A percentile compares a stretch with the other conserved stretches of the same genome.
These are phyloP conservation scores for Sporormia fimetaria DNA, from an alignment of 495 filamentous ascomycete species.

Conservation along the genomic window DNA sequence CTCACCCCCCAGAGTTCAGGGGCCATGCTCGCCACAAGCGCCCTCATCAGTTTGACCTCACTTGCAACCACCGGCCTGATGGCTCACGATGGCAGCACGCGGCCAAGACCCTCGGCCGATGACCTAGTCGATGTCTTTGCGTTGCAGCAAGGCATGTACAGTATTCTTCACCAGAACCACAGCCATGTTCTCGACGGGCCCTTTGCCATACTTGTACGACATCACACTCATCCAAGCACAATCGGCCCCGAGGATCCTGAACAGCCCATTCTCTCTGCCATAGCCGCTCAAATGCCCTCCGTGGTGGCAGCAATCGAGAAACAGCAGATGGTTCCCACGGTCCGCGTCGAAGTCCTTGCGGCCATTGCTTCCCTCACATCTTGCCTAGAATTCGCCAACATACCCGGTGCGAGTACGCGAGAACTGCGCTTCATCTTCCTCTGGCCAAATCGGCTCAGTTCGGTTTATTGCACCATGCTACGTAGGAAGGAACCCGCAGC, in stretches of 20 bases:
- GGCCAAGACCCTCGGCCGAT: slow-evolving; percentile 5
- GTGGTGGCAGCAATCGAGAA: slow-evolving; percentile 1
- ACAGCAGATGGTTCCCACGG: not conserved
- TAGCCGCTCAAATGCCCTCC: not conserved
- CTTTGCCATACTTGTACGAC: slow-evolving; percentile 1
- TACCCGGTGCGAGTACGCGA: slow-evolving; percentile 2
- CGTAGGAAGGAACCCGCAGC: slow-evolving; percentile 11
- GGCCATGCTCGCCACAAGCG: slow-evolving; percentile 12
- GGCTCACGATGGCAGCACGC: not conserved
- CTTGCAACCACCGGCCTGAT: slow-evolving; percentile 7
- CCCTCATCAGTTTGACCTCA: slow-evolving; percentile 11
- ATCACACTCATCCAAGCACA: too few species aligned
- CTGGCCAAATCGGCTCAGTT: slow-evolving; percentile 11
- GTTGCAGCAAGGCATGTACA: slow-evolving; percentile 14
- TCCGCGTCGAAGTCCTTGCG: not conserved
- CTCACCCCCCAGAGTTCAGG: slow-evolving; percentile 9
- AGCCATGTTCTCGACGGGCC: slow-evolving; percentile 1
- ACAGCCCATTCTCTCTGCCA: slow-evolving; percentile 4
- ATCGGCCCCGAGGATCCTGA: slow-evolving; percentile 5
- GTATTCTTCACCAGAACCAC: slow-evolving; percentile 1
- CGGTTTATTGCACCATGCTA: slow-evolving; percentile 6
- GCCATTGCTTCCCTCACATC: not conserved
- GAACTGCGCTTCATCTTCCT: slow-evolving; percentile 12
- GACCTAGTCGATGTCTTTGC: slow-evolving; percentile 19
- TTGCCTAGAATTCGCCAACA: not conserved